A percentile compares a stretch with the other conserved stretches of the same genome.
Conservation (phyloP, 306 rosid genomes). For the Vigna radiata region DNA sequence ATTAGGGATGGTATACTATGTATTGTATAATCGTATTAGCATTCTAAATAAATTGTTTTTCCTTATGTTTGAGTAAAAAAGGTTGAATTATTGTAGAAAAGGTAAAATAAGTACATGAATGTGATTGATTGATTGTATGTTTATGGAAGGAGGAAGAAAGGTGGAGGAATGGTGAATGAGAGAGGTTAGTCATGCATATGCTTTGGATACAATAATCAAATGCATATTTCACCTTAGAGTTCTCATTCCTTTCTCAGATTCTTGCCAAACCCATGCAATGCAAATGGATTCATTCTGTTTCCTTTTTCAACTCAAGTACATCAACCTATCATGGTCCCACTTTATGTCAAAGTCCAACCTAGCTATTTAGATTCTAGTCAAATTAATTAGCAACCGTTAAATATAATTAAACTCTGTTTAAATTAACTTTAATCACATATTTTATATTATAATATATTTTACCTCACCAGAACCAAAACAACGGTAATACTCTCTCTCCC, state of each 20-base stretch:
- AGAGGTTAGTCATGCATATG: not conserved
- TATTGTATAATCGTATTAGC: too few species aligned
- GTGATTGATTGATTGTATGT: too few species aligned
- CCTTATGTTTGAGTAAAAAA: too few species aligned
- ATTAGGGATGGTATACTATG: too few species aligned
- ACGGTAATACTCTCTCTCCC: too few species aligned
- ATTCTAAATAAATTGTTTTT: too few species aligned
- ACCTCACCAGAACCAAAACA: too few species aligned
- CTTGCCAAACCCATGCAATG: not conserved
- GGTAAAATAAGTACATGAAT: too few species aligned
- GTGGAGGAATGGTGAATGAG: not conserved
- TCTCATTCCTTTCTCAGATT: not conserved
- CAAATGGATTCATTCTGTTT: not conserved
- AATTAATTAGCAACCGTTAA: not conserved
- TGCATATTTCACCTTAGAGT: not conserved
- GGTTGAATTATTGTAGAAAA: too few species aligned
- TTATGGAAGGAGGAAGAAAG: too few species aligned
- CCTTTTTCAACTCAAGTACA: not conserved
- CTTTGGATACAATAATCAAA: not conserved
- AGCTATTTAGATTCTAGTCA: not conserved
- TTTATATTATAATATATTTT: too few species aligned
- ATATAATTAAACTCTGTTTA: not conserved
- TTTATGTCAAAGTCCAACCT: not conserved
- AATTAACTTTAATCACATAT: not conserved
- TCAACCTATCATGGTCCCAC: not conserved